Conservation (phyloP, 495 filamentous ascomycete genomes). For the Aspergillus nidulans region DNA sequence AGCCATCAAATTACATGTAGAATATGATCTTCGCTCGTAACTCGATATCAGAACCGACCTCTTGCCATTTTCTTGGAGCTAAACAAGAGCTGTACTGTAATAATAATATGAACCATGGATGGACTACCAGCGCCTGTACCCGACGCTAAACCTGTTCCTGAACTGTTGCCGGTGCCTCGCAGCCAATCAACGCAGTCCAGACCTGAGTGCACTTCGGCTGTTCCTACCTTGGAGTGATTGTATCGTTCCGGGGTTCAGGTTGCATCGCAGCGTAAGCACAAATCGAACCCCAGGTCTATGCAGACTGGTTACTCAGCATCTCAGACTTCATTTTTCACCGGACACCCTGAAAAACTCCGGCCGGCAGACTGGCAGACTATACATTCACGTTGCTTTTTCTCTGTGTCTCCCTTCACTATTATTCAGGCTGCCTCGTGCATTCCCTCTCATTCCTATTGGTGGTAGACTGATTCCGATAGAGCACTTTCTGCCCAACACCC, state of each 20-base stretch:
- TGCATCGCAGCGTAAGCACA: background rate
- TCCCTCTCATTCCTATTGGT: background rate
- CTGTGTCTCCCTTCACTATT: background rate
- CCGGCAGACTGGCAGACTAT: background rate
- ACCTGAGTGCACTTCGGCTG: background rate
- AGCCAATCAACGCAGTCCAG: background rate
- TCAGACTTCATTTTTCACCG: background rate
- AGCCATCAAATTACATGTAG: too few species aligned
- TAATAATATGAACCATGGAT: background rate
- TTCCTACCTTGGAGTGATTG: too few species aligned
- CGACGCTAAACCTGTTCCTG: slow-evolving; percentile 42
- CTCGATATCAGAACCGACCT: too few species aligned
- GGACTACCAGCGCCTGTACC: background rate
- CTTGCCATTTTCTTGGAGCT: too few species aligned
- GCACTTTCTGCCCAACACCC: background rate
- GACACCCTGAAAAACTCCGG: background rate
- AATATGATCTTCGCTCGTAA: too few species aligned
- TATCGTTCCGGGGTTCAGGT: background rate
- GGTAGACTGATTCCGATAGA: background rate
- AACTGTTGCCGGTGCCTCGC: slow-evolving; percentile 3
- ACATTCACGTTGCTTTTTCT: background rate
- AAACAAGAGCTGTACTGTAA: too few species aligned
- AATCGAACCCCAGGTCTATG: background rate
- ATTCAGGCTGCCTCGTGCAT: background rate
- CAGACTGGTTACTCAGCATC: too few species aligned